Conservation (phyloP, 1,284 basidiomycete species). For the Austroboletus novae-zelandiae region DNA sequence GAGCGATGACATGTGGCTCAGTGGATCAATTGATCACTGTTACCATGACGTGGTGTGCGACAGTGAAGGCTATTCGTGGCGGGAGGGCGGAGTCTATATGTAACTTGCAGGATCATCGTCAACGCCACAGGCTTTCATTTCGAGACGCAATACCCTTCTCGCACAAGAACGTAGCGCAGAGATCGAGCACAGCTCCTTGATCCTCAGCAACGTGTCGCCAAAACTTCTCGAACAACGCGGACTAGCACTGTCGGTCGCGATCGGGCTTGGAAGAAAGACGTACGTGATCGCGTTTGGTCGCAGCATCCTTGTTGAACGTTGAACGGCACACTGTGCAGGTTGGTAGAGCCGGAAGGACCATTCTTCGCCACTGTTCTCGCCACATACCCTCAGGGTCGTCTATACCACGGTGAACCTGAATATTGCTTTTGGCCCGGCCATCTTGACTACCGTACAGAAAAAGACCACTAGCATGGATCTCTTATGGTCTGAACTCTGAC, state of each 20-base stretch:
- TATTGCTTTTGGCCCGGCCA: constrained; percentile 47
- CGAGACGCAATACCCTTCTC: constrained; percentile 44
- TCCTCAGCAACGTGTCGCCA: constrained; percentile 82
- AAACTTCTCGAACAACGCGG: constrained; percentile 88
- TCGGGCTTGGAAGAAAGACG: constrained; percentile 92
- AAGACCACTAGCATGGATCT: too few relatives aligned
- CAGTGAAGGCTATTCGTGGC: too few relatives aligned
- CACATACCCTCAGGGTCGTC: constrained; percentile 76
- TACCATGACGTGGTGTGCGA: too few relatives aligned
- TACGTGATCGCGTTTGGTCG: constrained; percentile 36
- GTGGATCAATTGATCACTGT: too few relatives aligned
- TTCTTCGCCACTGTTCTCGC: constrained; percentile 67
- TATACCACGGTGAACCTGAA: constrained; percentile 6
- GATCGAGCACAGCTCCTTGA: constrained; percentile 74
- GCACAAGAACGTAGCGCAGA: constrained; percentile 62
- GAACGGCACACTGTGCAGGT: constrained; percentile 54
- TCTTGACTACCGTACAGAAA: constrained; percentile 42
- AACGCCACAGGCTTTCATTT: too few relatives aligned
- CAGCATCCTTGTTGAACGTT: constrained; percentile 8
- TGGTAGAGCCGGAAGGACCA: constrained; percentile 89
- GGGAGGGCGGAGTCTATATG: too few relatives aligned
- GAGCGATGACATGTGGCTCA: too few relatives aligned
- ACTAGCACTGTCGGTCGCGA: constrained; percentile 69
- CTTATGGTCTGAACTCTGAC: too few relatives aligned
- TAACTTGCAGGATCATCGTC: too few relatives aligned